phyloP scores from a whole-genome alignment of 2,329 filamentous ascomycete species.

The Stemphylium lycopersici region DNA sequence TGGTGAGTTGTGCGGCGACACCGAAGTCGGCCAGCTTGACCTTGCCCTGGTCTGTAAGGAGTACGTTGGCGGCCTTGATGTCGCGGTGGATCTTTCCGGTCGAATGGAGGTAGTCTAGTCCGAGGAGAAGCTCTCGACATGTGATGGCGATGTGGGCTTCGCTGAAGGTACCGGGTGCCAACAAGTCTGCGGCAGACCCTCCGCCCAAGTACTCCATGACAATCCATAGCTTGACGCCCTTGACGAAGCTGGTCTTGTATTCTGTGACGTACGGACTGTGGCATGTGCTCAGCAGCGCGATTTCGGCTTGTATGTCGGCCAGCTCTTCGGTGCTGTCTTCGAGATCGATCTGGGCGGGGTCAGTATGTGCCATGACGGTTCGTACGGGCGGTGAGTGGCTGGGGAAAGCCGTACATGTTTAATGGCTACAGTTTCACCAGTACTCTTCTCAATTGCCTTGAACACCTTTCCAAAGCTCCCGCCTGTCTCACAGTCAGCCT shows the following conservation, averaged over 20 bases:
- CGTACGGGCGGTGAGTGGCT: neutral
- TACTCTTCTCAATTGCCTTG: conserved; percentile 90
- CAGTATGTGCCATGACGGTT: conserved; percentile 11
- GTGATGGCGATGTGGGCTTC: conserved; percentile 94
- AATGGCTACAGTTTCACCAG: conserved; percentile 92
- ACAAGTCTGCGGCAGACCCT: conserved; percentile 90
- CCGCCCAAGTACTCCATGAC: conserved; percentile 98
- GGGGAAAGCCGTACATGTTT: conserved; percentile 74
- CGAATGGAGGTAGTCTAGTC: conserved; percentile 89
- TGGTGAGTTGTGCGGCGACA: conserved; percentile 93
- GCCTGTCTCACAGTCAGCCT: conserved; percentile 58
- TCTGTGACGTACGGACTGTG: conserved; percentile 92
- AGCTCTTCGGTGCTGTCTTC: conserved; percentile 99
- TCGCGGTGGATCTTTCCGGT: conserved; percentile 97
- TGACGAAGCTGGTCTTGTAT: conserved; percentile 95
- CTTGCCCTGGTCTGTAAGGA: conserved; percentile 88
- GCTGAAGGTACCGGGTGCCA: conserved; percentile 87
- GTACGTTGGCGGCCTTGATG: conserved; percentile 93
- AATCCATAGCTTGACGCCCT: conserved; percentile 97
- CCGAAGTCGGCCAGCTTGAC: conserved; percentile 98
- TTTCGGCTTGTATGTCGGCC: conserved; percentile 96
- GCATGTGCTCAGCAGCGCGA: conserved; percentile 92
- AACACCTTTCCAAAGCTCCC: conserved; percentile 97
- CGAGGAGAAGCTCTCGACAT: conserved; percentile 86
- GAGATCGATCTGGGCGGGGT: conserved; percentile 79